A percentile compares a stretch with the other conserved stretches of the same genome.
Evolutionary conservation across 1,284 basidiomycete species (phyloP).

Genomic region (Ustilago bromivora): DNA sequence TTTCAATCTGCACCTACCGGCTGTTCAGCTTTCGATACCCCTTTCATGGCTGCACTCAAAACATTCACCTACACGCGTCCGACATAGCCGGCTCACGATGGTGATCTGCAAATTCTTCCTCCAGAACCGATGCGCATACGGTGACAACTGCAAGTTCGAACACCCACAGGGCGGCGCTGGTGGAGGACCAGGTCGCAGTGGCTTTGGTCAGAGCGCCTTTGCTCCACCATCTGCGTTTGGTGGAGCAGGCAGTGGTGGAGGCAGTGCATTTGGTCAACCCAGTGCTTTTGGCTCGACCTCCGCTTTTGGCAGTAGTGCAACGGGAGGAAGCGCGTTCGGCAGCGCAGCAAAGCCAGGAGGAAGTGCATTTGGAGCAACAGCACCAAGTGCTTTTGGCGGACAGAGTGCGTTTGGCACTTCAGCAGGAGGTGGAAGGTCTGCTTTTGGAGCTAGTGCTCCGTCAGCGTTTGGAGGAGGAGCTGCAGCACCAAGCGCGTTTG

Average conservation of each 20-base stretch:
- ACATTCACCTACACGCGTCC: not conserved
- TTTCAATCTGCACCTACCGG: not conserved
- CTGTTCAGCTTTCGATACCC: no score
- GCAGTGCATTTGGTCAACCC: conserved; percentile 32
- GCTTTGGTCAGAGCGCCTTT: conserved; percentile 46
- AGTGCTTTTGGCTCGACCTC: conserved; percentile 43
- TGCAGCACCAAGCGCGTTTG: conserved; percentile 24
- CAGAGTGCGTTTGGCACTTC: conserved; percentile 20
- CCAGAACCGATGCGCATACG: conserved; percentile 52
- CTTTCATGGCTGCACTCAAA: not conserved
- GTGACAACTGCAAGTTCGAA: conserved; percentile 58
- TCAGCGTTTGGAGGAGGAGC: conserved; percentile 9
- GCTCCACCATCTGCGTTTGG: conserved; percentile 44
- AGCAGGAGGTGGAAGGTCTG: conserved; percentile 8
- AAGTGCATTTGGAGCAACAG: conserved; percentile 21
- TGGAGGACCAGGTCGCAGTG: conserved; percentile 16
- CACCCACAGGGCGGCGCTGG: conserved; percentile 41
- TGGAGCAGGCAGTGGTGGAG: conserved; percentile 16
- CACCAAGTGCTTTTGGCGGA: conserved; percentile 11
- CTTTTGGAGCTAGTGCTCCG: conserved; percentile 19
- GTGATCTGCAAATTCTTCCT: conserved; percentile 57
- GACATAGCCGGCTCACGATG: conserved; percentile 23
- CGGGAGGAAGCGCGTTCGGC: conserved; percentile 31
- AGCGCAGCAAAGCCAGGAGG: conserved; percentile 14
- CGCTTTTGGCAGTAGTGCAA: conserved; percentile 30